phyloP scores from a whole-genome alignment of 805 yeast genomes.

The Ogataea siamensis region DNA sequence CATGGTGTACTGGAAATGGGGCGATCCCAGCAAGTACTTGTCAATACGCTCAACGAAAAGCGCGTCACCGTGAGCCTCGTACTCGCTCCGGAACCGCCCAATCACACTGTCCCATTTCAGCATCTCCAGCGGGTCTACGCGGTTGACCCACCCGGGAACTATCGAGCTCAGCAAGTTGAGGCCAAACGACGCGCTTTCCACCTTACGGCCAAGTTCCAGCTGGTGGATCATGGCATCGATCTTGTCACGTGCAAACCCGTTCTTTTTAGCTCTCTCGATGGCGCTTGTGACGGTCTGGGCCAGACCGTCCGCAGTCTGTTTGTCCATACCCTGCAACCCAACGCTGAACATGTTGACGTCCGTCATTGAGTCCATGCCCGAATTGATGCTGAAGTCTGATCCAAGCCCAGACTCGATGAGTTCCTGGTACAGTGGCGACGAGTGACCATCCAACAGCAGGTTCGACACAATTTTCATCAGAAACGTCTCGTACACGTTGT shows the following conservation, averaged over 20 bases:
- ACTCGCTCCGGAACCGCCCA: constrained; percentile 58
- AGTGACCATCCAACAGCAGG: constrained; percentile 84
- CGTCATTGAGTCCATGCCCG: constrained; percentile 84
- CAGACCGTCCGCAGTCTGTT: constrained; percentile 45
- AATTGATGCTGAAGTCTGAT: constrained; percentile 79
- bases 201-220: constrained; percentile 76
- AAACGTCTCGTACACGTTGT: constrained; percentile 66
- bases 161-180: constrained; percentile 68
- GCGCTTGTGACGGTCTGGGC: constrained; percentile 47
- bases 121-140: constrained; percentile 67
- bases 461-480: constrained; percentile 68
- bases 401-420: constrained; percentile 83
- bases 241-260: constrained; percentile 55
- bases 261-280: constrained; percentile 41
- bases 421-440: constrained; percentile 84
- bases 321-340: constrained; percentile 75
- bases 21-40: constrained; percentile 49
- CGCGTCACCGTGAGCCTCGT: constrained; percentile 46
- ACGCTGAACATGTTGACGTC: constrained; percentile 74
- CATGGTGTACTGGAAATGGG: constrained; percentile 74
- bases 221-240: constrained; percentile 89
- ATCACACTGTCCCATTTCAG: constrained; percentile 66
- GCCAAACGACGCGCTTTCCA: constrained; percentile 89
- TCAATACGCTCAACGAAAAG: constrained; percentile 62
- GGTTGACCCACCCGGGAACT: constrained; percentile 84